Base-by-base conservation (phyloP, 1,284 basidiomycete species). In the Pseudozyma hubeiensis region DNA sequence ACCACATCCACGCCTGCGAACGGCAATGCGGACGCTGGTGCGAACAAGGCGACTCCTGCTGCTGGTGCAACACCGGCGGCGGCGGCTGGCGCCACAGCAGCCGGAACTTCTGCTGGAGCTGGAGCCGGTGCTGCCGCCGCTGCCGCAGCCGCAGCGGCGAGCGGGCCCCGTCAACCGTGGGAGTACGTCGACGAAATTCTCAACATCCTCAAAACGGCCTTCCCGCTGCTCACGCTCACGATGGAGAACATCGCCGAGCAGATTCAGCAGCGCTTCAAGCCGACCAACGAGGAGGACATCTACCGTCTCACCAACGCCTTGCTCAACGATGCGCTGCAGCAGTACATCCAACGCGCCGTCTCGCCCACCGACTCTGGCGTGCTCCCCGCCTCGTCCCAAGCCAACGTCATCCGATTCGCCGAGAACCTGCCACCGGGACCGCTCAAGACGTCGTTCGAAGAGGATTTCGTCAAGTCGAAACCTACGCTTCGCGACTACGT, bases 191-290 rank as follows among this genome's bases (percentile, higher is more conserved):
- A 99, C 50, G 97, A 99, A 81, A 91, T 99, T 68, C 90, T 95
- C 50, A 92, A 95, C 81, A 91, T 94, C 58, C 88, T 99, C 80
- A 99, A 99, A 87, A 98, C 96, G 0, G 92, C 93, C 1, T 97
- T 97, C 87, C 97, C 97, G 0, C 88, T 99, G 16, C 88, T 99
- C 24, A 93, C 96, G 30, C 87, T 98, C 34, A 97, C 93, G 57
- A 89, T 99, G 88, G 97, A 99, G 86, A 97, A 94, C 49, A 93
- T 99, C 88, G 93, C 97, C 19, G 97, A 99, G 80, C 96, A 99
- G 85, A 92, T 99, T 75, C 89, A 90, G 44, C 89, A 91, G 70
- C 90, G 95, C 47, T 97, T 98, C 87, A 98, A 98, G 85, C 90
- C 93, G 1, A 89, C 90, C 7, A 89, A 90, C 2, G 97, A 99